Evolutionary conservation across 2,329 filamentous ascomycete genomes (phyloP), one percentile per base, ranked within the genome.

Genomic region (Cytospora leucostoma): DNA sequence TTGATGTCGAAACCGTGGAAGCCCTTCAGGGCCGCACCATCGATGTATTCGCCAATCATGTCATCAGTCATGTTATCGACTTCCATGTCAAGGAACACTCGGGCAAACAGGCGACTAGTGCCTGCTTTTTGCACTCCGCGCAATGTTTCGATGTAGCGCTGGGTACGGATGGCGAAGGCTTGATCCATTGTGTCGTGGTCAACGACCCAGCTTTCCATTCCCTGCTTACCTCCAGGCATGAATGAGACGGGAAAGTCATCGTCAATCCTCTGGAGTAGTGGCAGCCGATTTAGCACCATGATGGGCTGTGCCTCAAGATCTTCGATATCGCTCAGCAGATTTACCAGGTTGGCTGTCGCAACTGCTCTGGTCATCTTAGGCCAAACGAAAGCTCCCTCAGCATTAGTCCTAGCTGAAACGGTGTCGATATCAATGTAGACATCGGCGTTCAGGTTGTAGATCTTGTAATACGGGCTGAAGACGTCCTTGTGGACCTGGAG

Each of bases 101-200:
- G 63, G 19, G 71, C 72, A 33, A 76, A 69, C 12, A 69, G 58
- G 2, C 67, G 60, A 6, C 61, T 64, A 17, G 67, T 62, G 38
- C 70, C 61, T 7, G 19, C 53, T 19, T 63, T 50, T n/a, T 59
- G 4, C 37, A 62, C 49, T 4, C 38, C 56, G 17, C 59, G 62
- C 12, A 65, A 57, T 19, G 40, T 53, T 50, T 73, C 70, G 21
- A 80, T 72, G 51, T 74, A 67, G 44, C 70, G 67, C 56, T 73
- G 72, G 0, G 76, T 78, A 51, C 78, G 77, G 33, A 80, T 72
- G 4, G 74, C 68, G 32, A 80, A 67, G 3, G 73, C 73, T 8
- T 75, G 64, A 21, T 65, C 37, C 54, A 70, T 37, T 8, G 55
- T 64, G 8, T 34, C 54, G 21, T 40, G n/a, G 34, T 69, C 64